Conservation (phyloP, 306 rosid species). For the Senna siamea region DNA sequence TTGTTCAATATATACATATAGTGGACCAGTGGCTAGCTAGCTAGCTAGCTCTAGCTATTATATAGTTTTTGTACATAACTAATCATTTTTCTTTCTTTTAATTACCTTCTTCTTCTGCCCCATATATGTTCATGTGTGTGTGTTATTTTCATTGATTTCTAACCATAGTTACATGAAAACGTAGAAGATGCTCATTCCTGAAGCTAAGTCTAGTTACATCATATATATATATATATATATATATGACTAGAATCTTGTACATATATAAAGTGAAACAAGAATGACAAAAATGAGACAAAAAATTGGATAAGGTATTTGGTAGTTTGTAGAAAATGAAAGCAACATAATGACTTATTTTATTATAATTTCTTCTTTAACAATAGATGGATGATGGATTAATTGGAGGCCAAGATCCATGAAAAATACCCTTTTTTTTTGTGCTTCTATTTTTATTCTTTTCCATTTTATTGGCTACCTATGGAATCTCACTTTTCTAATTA, state of each 20-base stretch:
- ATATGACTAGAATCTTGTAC: conserved; percentile 16
- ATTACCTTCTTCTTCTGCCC: not conserved
- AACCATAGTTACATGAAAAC: not conserved
- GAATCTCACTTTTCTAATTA: no score
- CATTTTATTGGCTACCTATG: no score
- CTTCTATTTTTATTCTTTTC: no score
- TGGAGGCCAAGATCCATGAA: not conserved
- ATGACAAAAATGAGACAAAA: conserved; percentile 25
- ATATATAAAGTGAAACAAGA: conserved; percentile 34
- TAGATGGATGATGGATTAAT: not conserved
- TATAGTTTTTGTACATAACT: not conserved
- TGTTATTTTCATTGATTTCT: not conserved
- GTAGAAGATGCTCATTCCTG: not conserved
- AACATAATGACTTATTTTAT: not conserved
- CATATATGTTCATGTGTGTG: no score
- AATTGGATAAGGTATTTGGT: conserved; percentile 19
- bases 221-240: no score
- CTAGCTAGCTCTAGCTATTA: not conserved
- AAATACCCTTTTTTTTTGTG: no score
- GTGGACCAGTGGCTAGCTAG: not conserved
- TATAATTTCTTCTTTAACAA: conserved; percentile 22
- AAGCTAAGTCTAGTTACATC: conserved; percentile 10
- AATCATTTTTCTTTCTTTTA: not conserved
- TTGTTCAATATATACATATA: not conserved
- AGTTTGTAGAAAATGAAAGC: conserved; percentile 28